Percentiles rank a stretch among this genome's conserved stretches.
phyloP scores from a whole-genome alignment of 345 rosid genomes.

The Rhizophora mangle region DNA sequence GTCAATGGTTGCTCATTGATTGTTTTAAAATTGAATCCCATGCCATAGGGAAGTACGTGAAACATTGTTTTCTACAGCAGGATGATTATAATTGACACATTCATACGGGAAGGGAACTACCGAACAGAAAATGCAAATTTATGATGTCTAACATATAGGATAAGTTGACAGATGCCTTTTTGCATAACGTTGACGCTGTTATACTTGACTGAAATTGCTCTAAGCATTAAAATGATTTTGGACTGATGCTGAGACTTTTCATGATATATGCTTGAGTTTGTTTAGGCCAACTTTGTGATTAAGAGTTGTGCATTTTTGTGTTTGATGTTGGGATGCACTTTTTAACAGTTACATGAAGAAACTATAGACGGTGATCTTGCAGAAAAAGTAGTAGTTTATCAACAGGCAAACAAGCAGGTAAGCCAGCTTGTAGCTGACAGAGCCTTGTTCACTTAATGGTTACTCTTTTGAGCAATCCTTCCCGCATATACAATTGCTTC shows the following conservation, averaged over 20 bases:
- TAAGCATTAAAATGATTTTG: too few relatives aligned
- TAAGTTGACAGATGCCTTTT: too few relatives aligned
- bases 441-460: not conserved
- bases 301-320: not conserved
- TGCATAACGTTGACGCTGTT: too few relatives aligned
- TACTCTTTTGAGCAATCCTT: not conserved
- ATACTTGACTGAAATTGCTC: too few relatives aligned
- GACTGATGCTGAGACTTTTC: not conserved
- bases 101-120: too few relatives aligned
- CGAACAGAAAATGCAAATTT: too few relatives aligned
- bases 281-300: not conserved
- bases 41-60: too few relatives aligned
- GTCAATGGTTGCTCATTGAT: not conserved
- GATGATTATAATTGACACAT: too few relatives aligned
- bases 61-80: too few relatives aligned
- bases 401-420: constrained; percentile 92
- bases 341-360: constrained; percentile 61
- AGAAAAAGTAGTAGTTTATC: constrained; percentile 68
- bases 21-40: too few relatives aligned
- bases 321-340: constrained; percentile 7
- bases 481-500: constrained; percentile 16
- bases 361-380: constrained; percentile 76
- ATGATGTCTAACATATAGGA: too few relatives aligned
- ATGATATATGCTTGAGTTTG: not conserved
- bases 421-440: constrained; percentile 7